These are phyloP conservation scores for Naganishia albida DNA, from an alignment of 1,284 basidiomycete genomes.

Conservation along the genomic window DNA sequence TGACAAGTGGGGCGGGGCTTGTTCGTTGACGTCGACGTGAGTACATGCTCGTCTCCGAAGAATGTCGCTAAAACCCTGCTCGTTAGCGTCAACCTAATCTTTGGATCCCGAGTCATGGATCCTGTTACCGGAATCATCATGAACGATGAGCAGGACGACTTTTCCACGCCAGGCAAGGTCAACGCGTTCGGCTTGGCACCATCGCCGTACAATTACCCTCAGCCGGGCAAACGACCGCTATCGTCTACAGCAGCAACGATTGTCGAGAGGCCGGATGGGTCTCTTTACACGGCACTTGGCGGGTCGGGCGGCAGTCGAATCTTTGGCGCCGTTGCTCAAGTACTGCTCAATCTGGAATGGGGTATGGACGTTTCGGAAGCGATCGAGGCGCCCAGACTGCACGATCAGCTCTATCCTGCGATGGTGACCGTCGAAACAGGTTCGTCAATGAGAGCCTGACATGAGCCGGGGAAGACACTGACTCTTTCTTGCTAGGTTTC, in stretches of 20 bases:
- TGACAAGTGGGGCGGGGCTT: slow-evolving; percentile 81
- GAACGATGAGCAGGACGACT: slow-evolving; percentile 88
- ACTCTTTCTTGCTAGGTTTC: slow-evolving; percentile 50
- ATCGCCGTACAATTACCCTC: slow-evolving; percentile 86
- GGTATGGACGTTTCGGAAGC: slow-evolving; percentile 76
- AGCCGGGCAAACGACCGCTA: slow-evolving; percentile 78
- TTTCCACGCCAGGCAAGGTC: slow-evolving; percentile 74
- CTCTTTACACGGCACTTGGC: slow-evolving; percentile 72
- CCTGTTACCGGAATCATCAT: slow-evolving; percentile 80
- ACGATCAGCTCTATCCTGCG: slow-evolving; percentile 81
- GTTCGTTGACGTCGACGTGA: slow-evolving; percentile 76
- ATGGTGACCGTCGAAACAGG: slow-evolving; percentile 65
- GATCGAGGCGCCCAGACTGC: slow-evolving; percentile 83
- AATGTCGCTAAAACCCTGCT: not conserved
- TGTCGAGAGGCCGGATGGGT: slow-evolving; percentile 70
- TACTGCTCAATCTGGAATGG: slow-evolving; percentile 77
- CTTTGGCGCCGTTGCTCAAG: slow-evolving; percentile 76
- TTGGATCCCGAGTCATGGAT: slow-evolving; percentile 83
- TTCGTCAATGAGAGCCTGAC: not conserved
- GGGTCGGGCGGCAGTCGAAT: slow-evolving; percentile 87
- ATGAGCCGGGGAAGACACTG: not conserved
- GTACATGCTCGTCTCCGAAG: slow-evolving; percentile 28
- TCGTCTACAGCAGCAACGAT: slow-evolving; percentile 82
- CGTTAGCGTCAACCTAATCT: slow-evolving; percentile 69
- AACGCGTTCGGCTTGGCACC: slow-evolving; percentile 83